Conservation (phyloP, 352 stramenopile species). For the Phytophthora foliorum region DNA sequence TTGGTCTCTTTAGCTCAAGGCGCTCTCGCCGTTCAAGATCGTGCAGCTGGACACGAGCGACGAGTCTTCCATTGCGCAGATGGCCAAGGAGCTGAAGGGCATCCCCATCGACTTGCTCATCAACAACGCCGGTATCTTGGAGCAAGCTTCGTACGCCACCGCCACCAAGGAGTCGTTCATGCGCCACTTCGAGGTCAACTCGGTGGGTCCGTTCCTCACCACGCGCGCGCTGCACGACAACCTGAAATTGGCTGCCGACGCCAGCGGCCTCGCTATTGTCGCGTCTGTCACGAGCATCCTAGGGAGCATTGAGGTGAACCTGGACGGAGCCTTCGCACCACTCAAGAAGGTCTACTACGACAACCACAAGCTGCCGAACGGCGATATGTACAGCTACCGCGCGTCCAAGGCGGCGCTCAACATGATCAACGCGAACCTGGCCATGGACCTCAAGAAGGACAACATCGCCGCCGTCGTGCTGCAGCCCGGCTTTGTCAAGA, state of each 20-base stretch:
- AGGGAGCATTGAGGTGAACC: conserved; percentile 26
- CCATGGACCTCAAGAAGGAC: conserved; percentile 54
- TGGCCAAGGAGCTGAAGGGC: conserved; percentile 49
- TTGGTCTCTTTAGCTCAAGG: conserved; percentile 47
- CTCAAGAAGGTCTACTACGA: conserved; percentile 21
- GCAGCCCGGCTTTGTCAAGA: conserved; percentile 61
- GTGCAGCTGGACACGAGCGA: conserved; percentile 53
- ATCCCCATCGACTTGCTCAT: conserved; percentile 65
- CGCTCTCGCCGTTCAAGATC: conserved; percentile 48
- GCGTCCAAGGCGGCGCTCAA: conserved; percentile 79
- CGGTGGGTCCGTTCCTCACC: conserved; percentile 59
- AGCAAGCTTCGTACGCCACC: conserved; percentile 23
- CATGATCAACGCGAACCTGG: conserved; percentile 55
- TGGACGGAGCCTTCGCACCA: conserved; percentile 30
- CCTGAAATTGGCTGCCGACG: conserved; percentile 41
- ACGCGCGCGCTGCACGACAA: conserved; percentile 55
- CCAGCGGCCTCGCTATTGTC: conserved; percentile 38
- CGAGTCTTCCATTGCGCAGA: conserved; percentile 48
- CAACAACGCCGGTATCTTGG: conserved; percentile 66
- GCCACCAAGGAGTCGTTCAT: conserved; percentile 53
- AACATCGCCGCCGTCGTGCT: conserved; percentile 53
- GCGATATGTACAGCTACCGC: conserved; percentile 67
- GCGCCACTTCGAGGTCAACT: conserved; percentile 69
- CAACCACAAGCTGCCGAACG: conserved; percentile 22
- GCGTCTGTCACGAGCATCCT: conserved; percentile 46